Base-by-base conservation (phyloP, 805 yeast species). In the Sugiyamaella floridensis region DNA sequence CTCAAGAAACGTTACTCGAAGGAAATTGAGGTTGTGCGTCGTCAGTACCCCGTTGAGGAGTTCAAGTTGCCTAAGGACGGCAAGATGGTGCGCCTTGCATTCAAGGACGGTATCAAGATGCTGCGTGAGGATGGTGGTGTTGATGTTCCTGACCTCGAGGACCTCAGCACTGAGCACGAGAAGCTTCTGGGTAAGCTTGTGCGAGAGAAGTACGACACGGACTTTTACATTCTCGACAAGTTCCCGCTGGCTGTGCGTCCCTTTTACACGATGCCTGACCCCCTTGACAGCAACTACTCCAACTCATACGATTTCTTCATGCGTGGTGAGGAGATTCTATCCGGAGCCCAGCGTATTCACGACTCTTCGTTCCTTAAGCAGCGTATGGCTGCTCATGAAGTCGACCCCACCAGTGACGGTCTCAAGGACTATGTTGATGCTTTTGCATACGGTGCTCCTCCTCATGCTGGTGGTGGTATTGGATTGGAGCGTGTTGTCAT, bases 381-480 rank as follows among this genome's bases (percentile, higher is more conserved):
- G 73, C 83, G 98, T 75, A 82, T 93, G 86, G 75, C 70, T 47
- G 85, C 77, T 40, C 96, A 86, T 65, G 98, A 80, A 26, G 82
- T 93, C 52, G 87, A 88, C 67, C 87, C 95, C 54, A 74, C 75
- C 55, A 78, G 79, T 55, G 86, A 88, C 34, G 99, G 98, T 59
- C 74, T 92, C 63, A 78, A 79, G 67, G 98, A 93, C 68, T 93
- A 93, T 73, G 84, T 87, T 54, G 92, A 92, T 58, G 95, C 97
- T 15, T 93, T 93, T 77, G 75, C 80, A 46, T 92, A 85, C 68
- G 99, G 98, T 16, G 92, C 97, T 77, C 85, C 96, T 58, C 99
- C 99, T 48, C 99, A 93, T 66, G 99, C 96, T 37, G 99, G 99
- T 70, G 99, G 99, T 76, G 99, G 99, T 73, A 93, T 93, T 69